Evolutionary conservation across 1,284 basidiomycete genomes (phyloP).

Genomic region (Athelia psychrophila): DNA sequence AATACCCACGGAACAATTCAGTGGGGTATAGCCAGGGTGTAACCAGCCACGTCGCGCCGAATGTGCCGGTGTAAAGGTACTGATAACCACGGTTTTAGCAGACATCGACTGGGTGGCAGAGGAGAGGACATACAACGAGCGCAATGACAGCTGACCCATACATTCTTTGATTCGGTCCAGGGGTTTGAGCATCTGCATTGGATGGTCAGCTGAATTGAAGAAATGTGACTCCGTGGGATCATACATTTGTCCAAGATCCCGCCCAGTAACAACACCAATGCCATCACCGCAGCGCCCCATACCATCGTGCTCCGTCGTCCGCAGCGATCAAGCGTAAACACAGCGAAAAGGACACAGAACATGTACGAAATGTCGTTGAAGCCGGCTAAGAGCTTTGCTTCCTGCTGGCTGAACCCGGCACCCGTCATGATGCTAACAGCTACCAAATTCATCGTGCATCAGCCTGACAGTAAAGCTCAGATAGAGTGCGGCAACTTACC

Average conservation of each 20-base stretch:
- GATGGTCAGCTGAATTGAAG: not conserved
- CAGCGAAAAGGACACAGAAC: slow-evolving; percentile 10
- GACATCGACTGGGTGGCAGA: not conserved
- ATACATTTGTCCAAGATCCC: slow-evolving; percentile 9
- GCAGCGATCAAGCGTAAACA: slow-evolving; percentile 9
- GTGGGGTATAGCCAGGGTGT: slow-evolving; percentile 10
- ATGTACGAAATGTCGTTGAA: slow-evolving; percentile 9
- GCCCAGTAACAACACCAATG: slow-evolving; percentile 2
- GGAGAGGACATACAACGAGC: not conserved
- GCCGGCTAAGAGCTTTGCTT: slow-evolving; percentile 7
- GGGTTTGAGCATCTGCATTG: slow-evolving; percentile 4
- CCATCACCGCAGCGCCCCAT: slow-evolving; percentile 8
- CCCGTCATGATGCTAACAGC: slow-evolving; percentile 8
- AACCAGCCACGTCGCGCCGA: slow-evolving; percentile 9
- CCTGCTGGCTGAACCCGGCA: slow-evolving; percentile 7
- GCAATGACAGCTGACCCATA: slow-evolving; percentile 2
- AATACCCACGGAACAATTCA: slow-evolving; percentile 6
- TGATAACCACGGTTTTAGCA: not conserved
- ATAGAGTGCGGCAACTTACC: not conserved
- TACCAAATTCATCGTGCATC: not conserved
- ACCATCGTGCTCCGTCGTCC: slow-evolving; percentile 9
- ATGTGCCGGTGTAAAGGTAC: slow-evolving; percentile 11
- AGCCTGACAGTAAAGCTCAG: not conserved
- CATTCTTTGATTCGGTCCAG: slow-evolving; percentile 1
- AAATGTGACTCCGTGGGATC: not conserved